Base-by-base conservation (phyloP, 2,329 filamentous ascomycete genomes). In the Sporothrix pseudoabietina region DNA sequence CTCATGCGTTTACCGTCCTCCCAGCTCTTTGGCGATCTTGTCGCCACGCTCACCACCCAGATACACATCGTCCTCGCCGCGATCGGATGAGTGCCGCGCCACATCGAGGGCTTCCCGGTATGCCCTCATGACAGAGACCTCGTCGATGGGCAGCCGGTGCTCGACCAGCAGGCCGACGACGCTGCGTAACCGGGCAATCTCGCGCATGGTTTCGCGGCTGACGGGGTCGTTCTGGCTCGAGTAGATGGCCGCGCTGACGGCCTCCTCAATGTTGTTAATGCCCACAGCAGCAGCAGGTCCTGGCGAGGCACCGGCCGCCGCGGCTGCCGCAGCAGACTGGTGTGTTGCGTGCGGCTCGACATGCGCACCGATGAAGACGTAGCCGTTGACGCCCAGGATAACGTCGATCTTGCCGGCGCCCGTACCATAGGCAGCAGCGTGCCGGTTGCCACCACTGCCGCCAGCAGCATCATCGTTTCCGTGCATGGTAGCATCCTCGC, bases 211-310 rank as follows among this genome's bases (percentile, higher is more conserved):
- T 69, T 89, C 89, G 1, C 89, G 84, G 30, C 89, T 85, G 76
- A 99, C 94, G 73, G 89, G 87, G 80, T 98, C 95, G 80, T 99
- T 99, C 84, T 98, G 94, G 80, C 93, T 97, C 72, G 93, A 96
- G 83, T 99, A 99, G 77, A 97, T 94, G 71, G 91, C 92, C 78
- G 90, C 90, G 76, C 90, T 94, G 26, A 96, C 92, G 77, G 86
- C 90, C 83, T 99, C 96, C 81, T 98, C 96, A 80, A 98, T 87
- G 76, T 92, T 88, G 71, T 94, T 97, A 78, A 98, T 93, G 84
- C 89, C 79, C 30, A 76, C 57, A 16, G 59, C 49, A 22, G 72
- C 35, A 39, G n/a, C 19, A 71, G 22, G 76, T 57, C 63, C 52
- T 26, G 94, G 92, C 84, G 87, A 77, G 5, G 35, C 79, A 79